Conservation (phyloP, 331 rosid genomes). For the Pyrus hybrid region DNA sequence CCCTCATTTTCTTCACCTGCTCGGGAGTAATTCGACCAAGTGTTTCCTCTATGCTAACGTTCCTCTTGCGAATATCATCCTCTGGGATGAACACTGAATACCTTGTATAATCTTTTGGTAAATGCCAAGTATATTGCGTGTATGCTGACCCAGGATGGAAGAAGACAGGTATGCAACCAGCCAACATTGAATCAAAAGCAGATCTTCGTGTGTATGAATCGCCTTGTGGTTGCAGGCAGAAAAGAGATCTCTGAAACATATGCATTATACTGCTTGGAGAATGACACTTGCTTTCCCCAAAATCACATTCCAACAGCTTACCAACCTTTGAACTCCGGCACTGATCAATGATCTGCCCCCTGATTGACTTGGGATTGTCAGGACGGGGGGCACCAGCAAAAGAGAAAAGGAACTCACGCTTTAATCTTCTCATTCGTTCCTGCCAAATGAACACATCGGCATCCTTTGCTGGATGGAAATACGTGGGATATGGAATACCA, state of each 20-base stretch:
- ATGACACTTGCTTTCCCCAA: constrained; percentile 94
- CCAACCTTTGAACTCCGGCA: constrained; percentile 54
- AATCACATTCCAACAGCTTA: constrained; percentile 80
- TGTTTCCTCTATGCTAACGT: constrained; percentile 58
- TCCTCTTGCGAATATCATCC: constrained; percentile 70
- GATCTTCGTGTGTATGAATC: constrained; percentile 88
- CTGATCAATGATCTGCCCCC: constrained; percentile 73
- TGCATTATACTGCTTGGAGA: constrained; percentile 88
- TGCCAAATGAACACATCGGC: constrained; percentile 71
- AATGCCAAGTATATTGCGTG: constrained; percentile 91
- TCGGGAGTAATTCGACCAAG: constrained; percentile 58
- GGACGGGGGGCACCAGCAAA: constrained; percentile 97
- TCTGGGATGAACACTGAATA: constrained; percentile 89
- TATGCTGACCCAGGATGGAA: constrained; percentile 96
- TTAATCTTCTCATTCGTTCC: constrained; percentile 68
- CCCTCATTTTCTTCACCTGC: constrained; percentile 71
- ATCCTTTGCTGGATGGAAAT: constrained; percentile 90
- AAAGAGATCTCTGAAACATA: constrained; percentile 87
- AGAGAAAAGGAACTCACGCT: constrained; percentile 83
- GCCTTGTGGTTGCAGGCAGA: constrained; percentile 94
- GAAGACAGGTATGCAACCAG: constrained; percentile 93
- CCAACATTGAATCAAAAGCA: constrained; percentile 84
- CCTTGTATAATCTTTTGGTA: constrained; percentile 60
- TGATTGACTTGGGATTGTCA: constrained; percentile 62
- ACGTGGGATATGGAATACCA: constrained; percentile 88